Evolutionary conservation across 768 basidiomycete genomes (phyloP), one percentile per base, ranked within the genome.

Genomic region (Lactarius akahatsu): DNA sequence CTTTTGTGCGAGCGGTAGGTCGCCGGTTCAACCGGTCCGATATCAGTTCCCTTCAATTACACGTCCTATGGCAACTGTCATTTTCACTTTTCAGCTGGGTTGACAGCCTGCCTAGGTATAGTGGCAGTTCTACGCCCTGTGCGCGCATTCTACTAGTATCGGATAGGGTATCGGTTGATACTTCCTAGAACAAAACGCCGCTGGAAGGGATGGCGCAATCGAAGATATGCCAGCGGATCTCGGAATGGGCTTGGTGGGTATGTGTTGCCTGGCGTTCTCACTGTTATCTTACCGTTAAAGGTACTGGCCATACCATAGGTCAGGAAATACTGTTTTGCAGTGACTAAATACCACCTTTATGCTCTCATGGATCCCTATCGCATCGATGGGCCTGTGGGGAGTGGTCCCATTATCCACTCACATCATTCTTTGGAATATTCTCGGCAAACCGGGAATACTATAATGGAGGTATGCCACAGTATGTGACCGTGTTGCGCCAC

Each of bases 361-460:
- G 13, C 13, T 30, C 56, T 52, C 8, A 1, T 30, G 11, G n/a
- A 32, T 58, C 50, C 56, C 47, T 58, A 62, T 66, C 56, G 47
- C 43, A 57, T 60, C 43, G 18, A 57, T 26, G 50, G 20, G 28
- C 23, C 23, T 32, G 60, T 62, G 65, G 50, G 45, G 57, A 57
- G 15, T 61, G 38, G n/a, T 36, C 38, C 32, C 34, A 45, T 15
- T 20, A 16, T 30, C 61, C 47, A 11, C 23, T 50, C 57, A 62
- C 65, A 62, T 66, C 57, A 43, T 66, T 66, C 52, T 50, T 59
- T 62, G 61, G 60, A 62, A 66, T 18, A 15, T 62, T 66, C 61
- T 50, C 15, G 47, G 26, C 13, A 54, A 61, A 43, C 55, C 23
- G 30, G 47, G 47, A 0, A 40, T 54, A 56, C 26, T 52, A 30